Evolutionary conservation across 495 filamentous ascomycete species (phyloP), one percentile per base, ranked within the genome.

Genomic region (Patellaria atrata): DNA sequence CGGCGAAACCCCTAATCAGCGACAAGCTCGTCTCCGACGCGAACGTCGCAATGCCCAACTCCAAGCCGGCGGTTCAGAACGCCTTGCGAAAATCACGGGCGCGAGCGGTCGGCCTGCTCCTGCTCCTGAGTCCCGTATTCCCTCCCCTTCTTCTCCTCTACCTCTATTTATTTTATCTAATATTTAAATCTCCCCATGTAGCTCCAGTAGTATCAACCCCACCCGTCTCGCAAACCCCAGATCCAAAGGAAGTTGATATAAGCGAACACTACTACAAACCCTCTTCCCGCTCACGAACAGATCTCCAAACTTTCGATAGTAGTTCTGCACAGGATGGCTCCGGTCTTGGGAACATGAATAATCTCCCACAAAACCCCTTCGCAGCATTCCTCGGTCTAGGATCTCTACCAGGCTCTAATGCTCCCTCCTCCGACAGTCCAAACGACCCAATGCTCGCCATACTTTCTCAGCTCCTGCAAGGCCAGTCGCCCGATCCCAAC

Each of bases 41-140:
- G 85, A 93, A 55, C 75, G 83, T 23, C 73, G 84, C 15, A 81
- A 92, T 57, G 82, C 85, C 19, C 94, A 92, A 61, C 78, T 94
- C 58, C 76, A 71, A 45, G 80, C 78, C 37, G 80, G 78, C 32
- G 89, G 82, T 23, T 71, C 73, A 22, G 68, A 74, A 16, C 68
- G 89, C 42, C 63, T 99, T 37, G 75, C 85, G 39, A 81, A 74
- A 47, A 96, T 99, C 60, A 83, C 81, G 15, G 77, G 75, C 15
- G 45, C 83, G 28, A 77, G 73, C 22, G 81, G 82, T 33, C 70
- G 80, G 12, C 35, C 32, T 3, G 30, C 33, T 17, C 24, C 37
- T 0, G 31, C 41, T 4, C 37, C 5, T 6, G 25, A 21, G 8
- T 14, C 19, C 9, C 11, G 8, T 22, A 5, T 14, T 34, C 19